Percentiles rank a stretch among this genome's conserved stretches.
phyloP scores from a whole-genome alignment of 768 basidiomycete species.

The Macrolepiota fuliginosa region DNA sequence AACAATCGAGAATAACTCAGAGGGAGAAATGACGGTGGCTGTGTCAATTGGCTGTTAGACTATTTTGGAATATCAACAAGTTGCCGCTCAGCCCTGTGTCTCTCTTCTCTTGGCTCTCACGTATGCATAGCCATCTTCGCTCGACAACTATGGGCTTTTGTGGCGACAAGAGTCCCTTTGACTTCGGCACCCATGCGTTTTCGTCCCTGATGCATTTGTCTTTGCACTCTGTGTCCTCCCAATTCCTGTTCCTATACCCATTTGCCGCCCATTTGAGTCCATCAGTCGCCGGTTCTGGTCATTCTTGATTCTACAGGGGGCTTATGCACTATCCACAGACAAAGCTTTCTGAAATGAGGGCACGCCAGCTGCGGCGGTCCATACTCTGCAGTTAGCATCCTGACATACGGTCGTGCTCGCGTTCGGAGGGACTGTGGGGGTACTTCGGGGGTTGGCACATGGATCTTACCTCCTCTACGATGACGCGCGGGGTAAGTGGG shows the following conservation, averaged over 20 bases:
- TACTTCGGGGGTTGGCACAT: conserved; percentile 55
- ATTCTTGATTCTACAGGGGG: conserved; percentile 53
- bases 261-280: conserved; percentile 21
- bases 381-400: conserved; percentile 30
- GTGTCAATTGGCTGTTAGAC: no score
- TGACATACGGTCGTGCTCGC: conserved; percentile 49
- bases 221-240: conserved; percentile 36
- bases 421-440: conserved; percentile 52
- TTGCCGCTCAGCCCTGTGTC: no score
- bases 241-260: conserved; percentile 27
- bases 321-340: conserved; percentile 42
- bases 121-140: no score
- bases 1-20: no score
- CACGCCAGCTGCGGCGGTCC: conserved; percentile 11
- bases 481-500: conserved; percentile 20
- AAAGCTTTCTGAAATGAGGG: neutral
- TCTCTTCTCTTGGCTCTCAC: no score
- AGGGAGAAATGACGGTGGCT: no score
- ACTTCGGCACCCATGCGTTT: conserved; percentile 45
- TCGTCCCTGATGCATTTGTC: conserved; percentile 46
- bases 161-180: conserved; percentile 31
- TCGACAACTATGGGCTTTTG: conserved; percentile 30
- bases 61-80: no score
- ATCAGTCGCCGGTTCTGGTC: conserved; percentile 32
- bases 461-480: conserved; percentile 53